phyloP scores from a whole-genome alignment of 1,139 yeast species.

The Yamadazyma atlantica region DNA sequence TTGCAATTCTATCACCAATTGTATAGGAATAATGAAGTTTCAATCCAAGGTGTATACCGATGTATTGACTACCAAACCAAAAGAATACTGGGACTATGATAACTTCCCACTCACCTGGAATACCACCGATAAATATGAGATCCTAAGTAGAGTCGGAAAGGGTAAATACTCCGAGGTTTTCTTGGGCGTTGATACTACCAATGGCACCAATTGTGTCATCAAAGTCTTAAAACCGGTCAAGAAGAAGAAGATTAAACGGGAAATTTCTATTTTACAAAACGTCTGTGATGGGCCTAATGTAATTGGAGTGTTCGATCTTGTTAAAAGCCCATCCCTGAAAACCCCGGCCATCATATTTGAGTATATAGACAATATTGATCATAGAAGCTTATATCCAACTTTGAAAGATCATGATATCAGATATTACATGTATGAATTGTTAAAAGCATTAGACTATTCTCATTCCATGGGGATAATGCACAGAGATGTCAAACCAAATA shows the following conservation, averaged over 20 bases:
- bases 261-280: slow-evolving; percentile 86
- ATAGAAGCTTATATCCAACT: slow-evolving; percentile 83
- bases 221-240: slow-evolving; percentile 96
- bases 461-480: slow-evolving; percentile 99
- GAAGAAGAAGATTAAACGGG: slow-evolving; percentile 92
- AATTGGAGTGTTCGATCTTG: slow-evolving; percentile 75
- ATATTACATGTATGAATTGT: slow-evolving; percentile 81
- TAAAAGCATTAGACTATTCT: slow-evolving; percentile 85
- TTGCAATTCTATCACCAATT: neutral
- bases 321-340: slow-evolving; percentile 85
- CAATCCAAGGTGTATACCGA: slow-evolving; percentile 29
- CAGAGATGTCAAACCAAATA: slow-evolving; percentile 96
- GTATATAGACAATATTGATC: slow-evolving; percentile 84
- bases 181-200: slow-evolving; percentile 31
- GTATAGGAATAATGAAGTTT: slow-evolving; percentile 5
- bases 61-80: slow-evolving; percentile 41
- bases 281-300: slow-evolving; percentile 84
- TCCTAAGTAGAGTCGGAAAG: slow-evolving; percentile 42
- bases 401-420: slow-evolving; percentile 79
- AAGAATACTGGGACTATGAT: slow-evolving; percentile 47
- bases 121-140: slow-evolving; percentile 44
- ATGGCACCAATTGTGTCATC: slow-evolving; percentile 61
- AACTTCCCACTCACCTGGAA: slow-evolving; percentile 45
- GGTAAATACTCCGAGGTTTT: slow-evolving; percentile 52
- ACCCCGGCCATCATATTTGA: slow-evolving; percentile 94